Conservation (phyloP, 805 yeast species). For the Torulaspora maleeae region DNA sequence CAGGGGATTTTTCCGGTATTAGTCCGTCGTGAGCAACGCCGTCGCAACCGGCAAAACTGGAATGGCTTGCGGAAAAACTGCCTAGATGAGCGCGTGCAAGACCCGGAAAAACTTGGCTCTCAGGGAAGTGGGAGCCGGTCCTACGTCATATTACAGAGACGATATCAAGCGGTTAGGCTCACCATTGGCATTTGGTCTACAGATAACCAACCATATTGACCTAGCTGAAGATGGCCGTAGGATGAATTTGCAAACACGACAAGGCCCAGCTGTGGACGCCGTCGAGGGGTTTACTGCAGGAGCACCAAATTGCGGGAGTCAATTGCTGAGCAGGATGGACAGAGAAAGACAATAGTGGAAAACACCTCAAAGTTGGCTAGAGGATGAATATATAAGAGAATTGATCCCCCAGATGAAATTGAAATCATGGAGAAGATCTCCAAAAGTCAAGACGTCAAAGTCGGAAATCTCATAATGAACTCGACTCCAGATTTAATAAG, state of each 20-base stretch:
- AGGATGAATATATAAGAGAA: conserved; percentile 3
- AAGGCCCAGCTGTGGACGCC: not conserved
- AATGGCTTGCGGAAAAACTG: not conserved
- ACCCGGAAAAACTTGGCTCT: not conserved
- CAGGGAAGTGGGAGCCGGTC: not conserved
- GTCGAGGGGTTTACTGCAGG: not conserved
- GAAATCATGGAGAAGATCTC: not conserved
- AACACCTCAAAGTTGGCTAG: not conserved
- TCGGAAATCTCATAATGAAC: conserved; percentile 11
- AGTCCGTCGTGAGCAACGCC: conserved; percentile 7
- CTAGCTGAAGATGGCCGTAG: conserved; percentile 6
- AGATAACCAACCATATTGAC: not conserved
- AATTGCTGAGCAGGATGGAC: not conserved
- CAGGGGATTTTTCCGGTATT: conserved; percentile 2
- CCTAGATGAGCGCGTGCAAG: conserved; percentile 1
- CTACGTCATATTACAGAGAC: conserved; percentile 1
- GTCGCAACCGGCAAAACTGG: conserved; percentile 3
- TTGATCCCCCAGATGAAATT: conserved; percentile 1
- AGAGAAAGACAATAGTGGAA: not conserved
- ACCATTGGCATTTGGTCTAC: not conserved
- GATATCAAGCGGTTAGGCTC: not conserved
- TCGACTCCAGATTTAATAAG: conserved; percentile 18
- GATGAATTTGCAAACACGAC: not conserved
- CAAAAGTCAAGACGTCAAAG: not conserved
- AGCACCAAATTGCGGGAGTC: not conserved